Evolutionary conservation across 345 rosid species (phyloP).

Genomic region (Dovyalis caffra): DNA sequence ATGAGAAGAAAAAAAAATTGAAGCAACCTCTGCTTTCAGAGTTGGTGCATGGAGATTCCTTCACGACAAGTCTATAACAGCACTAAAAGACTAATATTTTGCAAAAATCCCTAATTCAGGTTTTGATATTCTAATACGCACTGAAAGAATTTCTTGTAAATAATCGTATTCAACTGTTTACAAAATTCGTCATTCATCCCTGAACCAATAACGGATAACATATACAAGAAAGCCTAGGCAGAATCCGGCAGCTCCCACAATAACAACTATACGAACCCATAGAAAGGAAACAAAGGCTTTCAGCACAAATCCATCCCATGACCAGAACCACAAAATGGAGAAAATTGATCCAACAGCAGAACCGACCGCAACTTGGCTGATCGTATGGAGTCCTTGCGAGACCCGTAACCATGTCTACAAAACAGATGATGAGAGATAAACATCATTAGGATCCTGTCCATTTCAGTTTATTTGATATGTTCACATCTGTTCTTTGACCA

Average conservation of each 20-base stretch:
- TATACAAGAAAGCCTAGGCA: slow-evolving; percentile 43
- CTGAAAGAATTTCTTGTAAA: neutral
- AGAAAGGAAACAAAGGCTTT: slow-evolving; percentile 48
- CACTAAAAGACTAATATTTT: neutral
- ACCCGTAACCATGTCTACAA: slow-evolving; percentile 76
- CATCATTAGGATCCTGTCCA: slow-evolving; percentile 1
- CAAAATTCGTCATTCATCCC: slow-evolving; percentile 37
- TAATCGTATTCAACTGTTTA: neutral
- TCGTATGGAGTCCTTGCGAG: slow-evolving; percentile 66
- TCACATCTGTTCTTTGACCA: neutral
- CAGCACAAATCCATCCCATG: slow-evolving; percentile 50
- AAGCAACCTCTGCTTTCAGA: neutral
- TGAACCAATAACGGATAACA: slow-evolving; percentile 50
- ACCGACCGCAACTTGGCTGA: slow-evolving; percentile 67
- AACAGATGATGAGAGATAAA: slow-evolving; percentile 13
- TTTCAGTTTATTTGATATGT: neutral
- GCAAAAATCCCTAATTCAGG: neutral
- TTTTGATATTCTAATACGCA: neutral
- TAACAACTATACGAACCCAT: slow-evolving; percentile 39
- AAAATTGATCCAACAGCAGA: slow-evolving; percentile 50
- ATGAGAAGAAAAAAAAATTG: too few species aligned
- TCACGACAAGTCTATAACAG: neutral
- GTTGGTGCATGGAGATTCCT: neutral
- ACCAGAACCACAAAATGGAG: slow-evolving; percentile 55
- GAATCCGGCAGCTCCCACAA: slow-evolving; percentile 46